These are phyloP conservation scores for Ambrosiella xylebori DNA, from an alignment of 2,329 filamentous ascomycete species.

Conservation along the genomic window DNA sequence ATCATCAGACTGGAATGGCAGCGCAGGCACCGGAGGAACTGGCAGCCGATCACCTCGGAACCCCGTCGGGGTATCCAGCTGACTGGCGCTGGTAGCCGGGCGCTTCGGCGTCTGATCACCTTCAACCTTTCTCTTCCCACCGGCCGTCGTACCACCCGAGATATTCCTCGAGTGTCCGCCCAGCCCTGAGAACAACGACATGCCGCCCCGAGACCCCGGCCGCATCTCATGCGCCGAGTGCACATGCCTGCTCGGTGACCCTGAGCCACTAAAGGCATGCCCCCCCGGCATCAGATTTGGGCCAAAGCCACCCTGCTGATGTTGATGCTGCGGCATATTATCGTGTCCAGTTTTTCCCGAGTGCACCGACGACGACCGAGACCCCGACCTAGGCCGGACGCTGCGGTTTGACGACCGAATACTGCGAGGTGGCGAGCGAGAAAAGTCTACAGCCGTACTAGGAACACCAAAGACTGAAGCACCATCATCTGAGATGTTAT, in stretches of 20 bases:
- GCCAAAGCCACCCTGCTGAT: conserved; percentile 2
- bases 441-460: conserved; percentile 38
- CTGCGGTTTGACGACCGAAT: conserved; percentile 32
- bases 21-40: not conserved
- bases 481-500: conserved; percentile 40
- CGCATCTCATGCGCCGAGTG: conserved; percentile 11
- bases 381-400: conserved; percentile 6
- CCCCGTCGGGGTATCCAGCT: conserved; percentile 7
- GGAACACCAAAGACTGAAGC: conserved; percentile 31
- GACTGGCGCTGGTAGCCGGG: conserved; percentile 21
- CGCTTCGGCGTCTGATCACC: conserved; percentile 14
- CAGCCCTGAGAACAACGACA: conserved; percentile 4
- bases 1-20: not conserved
- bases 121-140: conserved; percentile 7
- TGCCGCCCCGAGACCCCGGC: conserved; percentile 1
- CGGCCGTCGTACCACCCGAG: not conserved
- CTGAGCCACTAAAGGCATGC: not conserved
- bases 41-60: not conserved
- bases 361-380: conserved; percentile 11
- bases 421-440: conserved; percentile 39
- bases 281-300: conserved; percentile 6
- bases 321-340: not conserved
- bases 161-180: conserved; percentile 12
- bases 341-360: conserved; percentile 7
- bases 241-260: conserved; percentile 2